A percentile compares a stretch with the other conserved stretches of the same genome.
Conservation (phyloP, 2,329 filamentous ascomycete genomes). For the Talaromyces pinophilus region DNA sequence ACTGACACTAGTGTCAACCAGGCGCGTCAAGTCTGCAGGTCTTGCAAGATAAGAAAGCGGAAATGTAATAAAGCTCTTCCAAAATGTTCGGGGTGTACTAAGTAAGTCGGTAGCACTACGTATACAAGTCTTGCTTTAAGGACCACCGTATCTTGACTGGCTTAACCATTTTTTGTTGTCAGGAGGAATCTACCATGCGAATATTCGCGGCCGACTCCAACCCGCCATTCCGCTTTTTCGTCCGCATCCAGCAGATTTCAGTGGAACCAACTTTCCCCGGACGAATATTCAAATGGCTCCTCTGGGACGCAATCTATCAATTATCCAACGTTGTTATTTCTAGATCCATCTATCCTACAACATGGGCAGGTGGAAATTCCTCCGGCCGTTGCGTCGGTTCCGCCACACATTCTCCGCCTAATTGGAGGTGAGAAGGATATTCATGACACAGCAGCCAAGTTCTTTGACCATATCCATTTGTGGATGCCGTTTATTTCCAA, state of each 20-base stretch:
- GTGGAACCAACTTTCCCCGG: background rate
- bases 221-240: background rate
- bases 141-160: background rate
- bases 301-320: background rate
- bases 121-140: background rate
- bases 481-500: constrained; percentile 32
- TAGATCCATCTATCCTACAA: constrained; percentile 5
- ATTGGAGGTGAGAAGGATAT: constrained; percentile 21
- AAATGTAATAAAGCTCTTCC: constrained; percentile 26
- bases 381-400: background rate
- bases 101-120: constrained; percentile 8
- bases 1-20: background rate
- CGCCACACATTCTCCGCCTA: constrained; percentile 4
- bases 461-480: constrained; percentile 27
- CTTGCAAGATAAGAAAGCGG: constrained; percentile 21
- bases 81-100: constrained; percentile 18
- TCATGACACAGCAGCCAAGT: constrained; percentile 21
- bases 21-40: constrained; percentile 12
- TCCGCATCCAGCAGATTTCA: background rate
- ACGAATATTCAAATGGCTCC: background rate
- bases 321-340: constrained; percentile 10
- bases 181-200: constrained; percentile 12
- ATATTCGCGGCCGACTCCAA: constrained; percentile 8
- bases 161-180: background rate
- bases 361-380: constrained; percentile 7